Evolutionary conservation across 768 basidiomycete species (phyloP).

Genomic region (Amanita subjunquillea): DNA sequence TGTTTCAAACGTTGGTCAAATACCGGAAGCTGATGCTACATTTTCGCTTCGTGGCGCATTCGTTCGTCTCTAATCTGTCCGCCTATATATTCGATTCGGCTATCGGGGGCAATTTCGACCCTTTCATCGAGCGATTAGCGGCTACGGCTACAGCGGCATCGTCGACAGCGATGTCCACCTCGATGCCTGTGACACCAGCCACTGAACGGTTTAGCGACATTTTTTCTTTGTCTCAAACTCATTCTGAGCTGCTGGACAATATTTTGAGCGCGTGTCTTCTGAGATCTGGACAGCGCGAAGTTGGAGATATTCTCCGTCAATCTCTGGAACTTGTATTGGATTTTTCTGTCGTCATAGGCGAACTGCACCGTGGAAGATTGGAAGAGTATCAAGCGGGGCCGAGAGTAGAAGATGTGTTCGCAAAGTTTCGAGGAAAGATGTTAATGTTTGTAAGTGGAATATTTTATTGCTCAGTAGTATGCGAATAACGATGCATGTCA

Average conservation of each 20-base stretch:
- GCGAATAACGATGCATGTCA: slow-evolving; percentile 15
- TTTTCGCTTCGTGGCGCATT: slow-evolving; percentile 65
- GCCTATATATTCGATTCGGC: slow-evolving; percentile 75
- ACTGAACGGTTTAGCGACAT: slow-evolving; percentile 47
- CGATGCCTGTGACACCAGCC: not conserved
- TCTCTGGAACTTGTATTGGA: slow-evolving; percentile 59
- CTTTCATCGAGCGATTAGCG: slow-evolving; percentile 42
- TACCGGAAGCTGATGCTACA: slow-evolving; percentile 47
- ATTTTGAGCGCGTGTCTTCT: slow-evolving; percentile 70
- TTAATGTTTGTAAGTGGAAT: slow-evolving; percentile 39
- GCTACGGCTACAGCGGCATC: slow-evolving; percentile 11
- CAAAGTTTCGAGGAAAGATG: slow-evolving; percentile 46
- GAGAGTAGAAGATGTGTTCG: slow-evolving; percentile 41
- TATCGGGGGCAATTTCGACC: slow-evolving; percentile 67
- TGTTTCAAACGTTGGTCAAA: slow-evolving; percentile 49
- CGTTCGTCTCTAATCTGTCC: slow-evolving; percentile 59
- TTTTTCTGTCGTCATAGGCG: slow-evolving; percentile 55
- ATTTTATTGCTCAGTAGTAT: not conserved
- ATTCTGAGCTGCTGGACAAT: slow-evolving; percentile 62
- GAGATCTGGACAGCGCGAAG: slow-evolving; percentile 53
- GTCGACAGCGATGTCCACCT: slow-evolving; percentile 6
- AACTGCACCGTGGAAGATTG: slow-evolving; percentile 40
- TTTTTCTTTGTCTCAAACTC: slow-evolving; percentile 57
- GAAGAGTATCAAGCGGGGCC: slow-evolving; percentile 59
- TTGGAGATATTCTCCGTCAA: slow-evolving; percentile 54